Percentiles rank a stretch among this genome's conserved stretches.
phyloP scores from a whole-genome alignment of 208 protist genomes.

The Trypanosoma brucei region DNA sequence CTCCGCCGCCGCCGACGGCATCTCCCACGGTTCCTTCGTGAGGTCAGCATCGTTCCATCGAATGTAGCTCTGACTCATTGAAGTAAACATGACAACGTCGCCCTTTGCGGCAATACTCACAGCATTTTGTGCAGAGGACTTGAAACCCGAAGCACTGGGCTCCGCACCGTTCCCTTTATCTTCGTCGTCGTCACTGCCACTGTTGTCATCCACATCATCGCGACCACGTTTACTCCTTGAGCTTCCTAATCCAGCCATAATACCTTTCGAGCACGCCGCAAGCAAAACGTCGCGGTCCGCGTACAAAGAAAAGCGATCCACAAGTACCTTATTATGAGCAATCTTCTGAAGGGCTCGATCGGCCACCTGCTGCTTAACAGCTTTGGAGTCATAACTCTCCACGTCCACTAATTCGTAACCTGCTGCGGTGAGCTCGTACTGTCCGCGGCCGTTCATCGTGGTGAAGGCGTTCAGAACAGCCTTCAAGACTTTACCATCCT shows the following conservation, averaged over 20 bases:
- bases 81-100: constrained; percentile 14
- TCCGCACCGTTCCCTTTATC: constrained; percentile 7
- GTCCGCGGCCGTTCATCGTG: constrained; percentile 15
- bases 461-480: constrained; percentile 15
- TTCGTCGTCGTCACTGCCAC: constrained; percentile 13
- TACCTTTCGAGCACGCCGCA: constrained; percentile 19
- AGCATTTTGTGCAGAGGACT: no score
- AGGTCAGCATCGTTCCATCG: constrained; percentile 30
- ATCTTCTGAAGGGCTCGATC: constrained; percentile 49
- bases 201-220: not conserved
- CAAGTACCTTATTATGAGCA: constrained; percentile 16
- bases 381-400: constrained; percentile 38
- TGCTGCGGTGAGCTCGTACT: constrained; percentile 36
- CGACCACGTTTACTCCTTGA: constrained; percentile 13
- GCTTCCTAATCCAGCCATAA: constrained; percentile 35
- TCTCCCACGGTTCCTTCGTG: constrained; percentile 2
- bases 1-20: constrained; percentile 17
- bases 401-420: constrained; percentile 51
- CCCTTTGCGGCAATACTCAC: no score
- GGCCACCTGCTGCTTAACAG: constrained; percentile 35
- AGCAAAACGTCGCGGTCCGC: constrained; percentile 35
- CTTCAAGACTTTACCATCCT: constrained; percentile 6
- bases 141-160: no score
- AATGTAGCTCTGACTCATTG: constrained; percentile 26
- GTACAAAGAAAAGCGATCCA: constrained; percentile 24